Evolutionary conservation across 805 yeast genomes (phyloP), one percentile per base, ranked within the genome.

Genomic region (Tetrapisispora fleetii): DNA sequence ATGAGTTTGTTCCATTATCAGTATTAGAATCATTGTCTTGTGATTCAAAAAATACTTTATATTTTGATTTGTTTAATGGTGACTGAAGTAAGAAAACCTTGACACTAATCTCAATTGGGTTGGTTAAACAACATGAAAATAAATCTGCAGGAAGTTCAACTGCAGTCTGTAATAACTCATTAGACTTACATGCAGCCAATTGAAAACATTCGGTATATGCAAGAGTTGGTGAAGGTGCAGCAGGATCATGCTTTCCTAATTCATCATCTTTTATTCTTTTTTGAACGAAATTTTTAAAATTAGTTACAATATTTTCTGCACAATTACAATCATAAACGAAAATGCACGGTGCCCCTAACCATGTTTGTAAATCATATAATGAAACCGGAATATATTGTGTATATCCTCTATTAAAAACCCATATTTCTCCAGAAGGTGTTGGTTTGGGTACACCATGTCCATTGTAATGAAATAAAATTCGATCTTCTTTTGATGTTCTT

Each of bases 361-460:
- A 93, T 4, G 95, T 83, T 59, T 93, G 99, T 43, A 93, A 71
- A 60, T 93, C 99, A 65, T 86, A 89, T n/a, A 93, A 68, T 10
- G 96, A 86, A 1, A 93, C 93, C 0, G 99, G 99, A 50, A 93
- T 93, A 64, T 93, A 93, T 68, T 93, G 99, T 1, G 99, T 93
- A 64, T 90, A 93, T 1, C 96, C 96, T 55, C 97, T 73, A 65
- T 93, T 93, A 70, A 93, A 93, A 11, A 93, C 98, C 99, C 99
- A 93, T 27, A 93, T 87, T 62, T 93, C 99, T 22, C 99, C 99
- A 42, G 90, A 80, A 35, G 88, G 81, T 0, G 99, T 93, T 0
- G 99, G 98, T 58, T 88, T 88, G 0, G 99, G 99, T 1, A 93
- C 99, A 22, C 99, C 99, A 62, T 93, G 99, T 7, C 99, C 99